Evolutionary conservation across 768 basidiomycete genomes (phyloP), one percentile per base, ranked within the genome.

Genomic region (Melanogaster broomeanus): DNA sequence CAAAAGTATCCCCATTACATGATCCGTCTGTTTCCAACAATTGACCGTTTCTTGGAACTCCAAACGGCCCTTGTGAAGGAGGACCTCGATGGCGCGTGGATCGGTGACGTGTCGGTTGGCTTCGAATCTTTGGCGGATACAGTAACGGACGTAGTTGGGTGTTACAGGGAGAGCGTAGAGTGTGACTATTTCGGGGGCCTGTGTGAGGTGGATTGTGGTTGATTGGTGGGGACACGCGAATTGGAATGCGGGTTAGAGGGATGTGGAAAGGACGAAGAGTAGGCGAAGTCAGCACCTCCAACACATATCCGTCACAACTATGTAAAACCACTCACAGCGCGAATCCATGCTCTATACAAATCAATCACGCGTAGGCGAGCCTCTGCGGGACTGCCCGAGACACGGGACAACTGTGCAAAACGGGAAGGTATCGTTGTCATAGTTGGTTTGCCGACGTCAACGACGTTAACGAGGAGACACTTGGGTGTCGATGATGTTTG

Each of bases 11-110:
- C 89, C 90, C 68, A 85, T 70, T 27, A 93, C 74, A 63, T 93
- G 90, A 54, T 91, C 88, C 38, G 77, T 80, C 75, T 90, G 88
- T 65, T 94, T 94, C 94, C 94, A 98, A 61, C 81, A 82, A 66
- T 98, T 98, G 78, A 97, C 77, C 46, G 88, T 87, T 77, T 98
- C 96, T 77, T 98, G 96, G 64, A 84, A 91, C 59, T 98, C 93
- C 73, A 85, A 88, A 56, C 84, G 77, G 46, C 82, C 78, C 77
- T 98, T 98, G 64, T 88, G 79, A 35, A 97, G 64, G 60, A 98
- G 77, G 40, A 96, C 74, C 67, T 99, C 93, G 66, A 98, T 83
- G 21, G 88, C 83, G 49, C 84, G 82, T 24, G 81, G 72, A 73
- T 98, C 92, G 40, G 85, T 83, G 34, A 97, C 84, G 61, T 88